Percentiles rank a stretch among this genome's conserved stretches.
phyloP scores from a whole-genome alignment of 441 rosid genomes.

The Macaranga tanarius region DNA sequence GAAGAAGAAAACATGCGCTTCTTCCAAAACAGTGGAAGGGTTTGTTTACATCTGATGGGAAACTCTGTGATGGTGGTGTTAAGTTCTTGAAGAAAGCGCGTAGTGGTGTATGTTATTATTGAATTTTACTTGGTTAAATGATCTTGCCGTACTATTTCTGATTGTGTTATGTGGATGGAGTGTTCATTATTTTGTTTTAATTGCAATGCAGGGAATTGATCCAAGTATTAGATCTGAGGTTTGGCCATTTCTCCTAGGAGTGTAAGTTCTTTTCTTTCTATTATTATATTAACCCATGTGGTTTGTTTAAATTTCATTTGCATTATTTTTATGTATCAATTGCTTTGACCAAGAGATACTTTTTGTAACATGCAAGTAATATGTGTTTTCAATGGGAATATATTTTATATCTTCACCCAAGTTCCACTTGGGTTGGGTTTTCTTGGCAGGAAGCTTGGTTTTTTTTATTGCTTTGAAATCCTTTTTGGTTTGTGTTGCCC shows the following conservation, averaged over 20 bases:
- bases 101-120: slow-evolving; percentile 62
- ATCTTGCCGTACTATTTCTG: too few relatives aligned
- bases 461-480: not conserved
- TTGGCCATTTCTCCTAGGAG: slow-evolving; percentile 97
- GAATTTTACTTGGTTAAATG: not conserved
- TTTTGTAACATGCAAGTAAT: too few relatives aligned
- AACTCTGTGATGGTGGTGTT: slow-evolving; percentile 67
- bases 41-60: slow-evolving; percentile 69
- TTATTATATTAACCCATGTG: too few relatives aligned
- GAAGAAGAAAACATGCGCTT: slow-evolving; percentile 82
- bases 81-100: slow-evolving; percentile 87
- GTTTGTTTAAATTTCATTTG: too few relatives aligned
- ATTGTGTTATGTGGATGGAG: slow-evolving; percentile 4
- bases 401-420: not conserved
- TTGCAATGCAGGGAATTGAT: slow-evolving; percentile 68
- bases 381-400: too few relatives aligned
- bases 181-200: not conserved
- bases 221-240: slow-evolving; percentile 86
- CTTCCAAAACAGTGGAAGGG: slow-evolving; percentile 68
- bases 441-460: not conserved
- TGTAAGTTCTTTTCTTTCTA: slow-evolving; percentile 47
- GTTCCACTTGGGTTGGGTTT: not conserved
- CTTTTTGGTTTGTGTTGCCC: too few relatives aligned
- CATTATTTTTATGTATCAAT: not conserved
- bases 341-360: not conserved